These are phyloP conservation scores for Scleroderma bovista DNA, from an alignment of 768 basidiomycete genomes.

Conservation along the genomic window DNA sequence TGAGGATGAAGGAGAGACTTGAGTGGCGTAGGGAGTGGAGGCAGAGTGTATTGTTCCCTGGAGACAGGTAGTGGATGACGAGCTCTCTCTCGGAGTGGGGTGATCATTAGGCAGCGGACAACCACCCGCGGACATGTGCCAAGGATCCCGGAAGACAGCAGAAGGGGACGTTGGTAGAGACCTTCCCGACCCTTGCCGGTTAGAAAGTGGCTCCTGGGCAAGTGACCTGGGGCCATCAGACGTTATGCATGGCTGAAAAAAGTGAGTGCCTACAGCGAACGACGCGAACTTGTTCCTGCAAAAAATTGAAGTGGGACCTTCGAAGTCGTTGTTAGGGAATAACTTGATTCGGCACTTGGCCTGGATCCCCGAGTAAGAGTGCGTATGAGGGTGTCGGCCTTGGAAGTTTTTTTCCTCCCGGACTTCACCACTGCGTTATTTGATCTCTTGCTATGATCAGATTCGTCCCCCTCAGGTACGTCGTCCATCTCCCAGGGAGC, in stretches of 20 bases:
- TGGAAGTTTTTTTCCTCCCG: constrained; percentile 23
- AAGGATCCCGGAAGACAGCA: constrained; percentile 38
- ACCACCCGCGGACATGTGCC: constrained; percentile 29
- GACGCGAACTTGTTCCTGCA: constrained; percentile 45
- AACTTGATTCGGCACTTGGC: constrained; percentile 61
- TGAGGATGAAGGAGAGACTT: constrained; percentile 6
- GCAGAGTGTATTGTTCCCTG: constrained; percentile 7
- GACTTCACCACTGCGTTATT: constrained; percentile 25
- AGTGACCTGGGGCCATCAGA: constrained; percentile 38
- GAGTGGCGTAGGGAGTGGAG: not conserved
- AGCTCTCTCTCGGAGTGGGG: constrained; percentile 4
- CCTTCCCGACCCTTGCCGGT: constrained; percentile 42
- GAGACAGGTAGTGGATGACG: constrained; percentile 5
- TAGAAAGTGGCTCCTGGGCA: constrained; percentile 57
- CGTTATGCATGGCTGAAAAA: constrained; percentile 2
- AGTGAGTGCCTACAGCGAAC: constrained; percentile 51
- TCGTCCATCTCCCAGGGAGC: constrained; percentile 77
- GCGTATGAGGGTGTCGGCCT: constrained; percentile 37
- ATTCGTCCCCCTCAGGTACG: constrained; percentile 40
- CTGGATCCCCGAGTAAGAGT: constrained; percentile 44
- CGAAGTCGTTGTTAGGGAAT: constrained; percentile 40
- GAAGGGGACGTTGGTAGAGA: constrained; percentile 15
- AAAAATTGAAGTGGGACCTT: constrained; percentile 59
- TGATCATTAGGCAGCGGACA: constrained; percentile 6
- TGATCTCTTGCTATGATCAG: constrained; percentile 27